phyloP scores from a whole-genome alignment of 169 alveolate genomes.

The Eimeria brunetti region DNA sequence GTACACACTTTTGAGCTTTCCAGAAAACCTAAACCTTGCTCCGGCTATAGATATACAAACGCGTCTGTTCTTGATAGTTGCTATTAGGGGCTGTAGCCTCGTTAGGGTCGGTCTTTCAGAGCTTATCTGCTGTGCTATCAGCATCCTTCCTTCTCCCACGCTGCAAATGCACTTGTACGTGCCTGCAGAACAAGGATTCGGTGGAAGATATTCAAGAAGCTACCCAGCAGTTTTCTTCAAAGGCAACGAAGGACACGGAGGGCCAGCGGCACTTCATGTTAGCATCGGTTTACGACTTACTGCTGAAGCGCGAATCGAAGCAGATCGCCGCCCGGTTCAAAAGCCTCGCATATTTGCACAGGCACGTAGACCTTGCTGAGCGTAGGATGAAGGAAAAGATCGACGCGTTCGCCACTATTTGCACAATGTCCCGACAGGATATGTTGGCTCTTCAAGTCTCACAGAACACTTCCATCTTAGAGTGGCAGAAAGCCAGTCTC shows the following conservation, averaged over 20 bases:
- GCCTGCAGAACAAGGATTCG: slow-evolving; percentile 43
- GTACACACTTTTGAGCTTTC: neutral
- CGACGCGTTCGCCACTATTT: slow-evolving; percentile 11
- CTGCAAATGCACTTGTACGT: neutral
- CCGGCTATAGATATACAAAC: neutral
- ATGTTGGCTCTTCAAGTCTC: slow-evolving; percentile 34
- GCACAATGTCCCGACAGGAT: slow-evolving; percentile 30
- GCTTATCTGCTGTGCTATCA: neutral
- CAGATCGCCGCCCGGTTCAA: slow-evolving; percentile 39
- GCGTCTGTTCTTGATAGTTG: neutral
- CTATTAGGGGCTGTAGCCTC: neutral
- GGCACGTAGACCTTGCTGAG: slow-evolving; percentile 68
- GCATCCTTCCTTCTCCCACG: neutral
- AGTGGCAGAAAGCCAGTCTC: slow-evolving; percentile 45
- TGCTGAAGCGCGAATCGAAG: slow-evolving; percentile 55
- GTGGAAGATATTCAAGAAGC: slow-evolving; percentile 22
- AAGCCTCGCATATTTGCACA: slow-evolving; percentile 39
- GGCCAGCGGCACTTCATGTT: slow-evolving; percentile 69
- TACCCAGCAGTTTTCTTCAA: slow-evolving; percentile 3
- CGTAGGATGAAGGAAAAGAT: slow-evolving; percentile 34
- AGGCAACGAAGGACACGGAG: slow-evolving; percentile 30
- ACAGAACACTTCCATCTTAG: neutral
- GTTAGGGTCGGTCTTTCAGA: neutral
- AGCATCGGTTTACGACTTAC: slow-evolving; percentile 57
- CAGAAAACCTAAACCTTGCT: neutral